Evolutionary conservation across 1,139 yeast genomes (phyloP).

Genomic region (Kazachstania sp.): DNA sequence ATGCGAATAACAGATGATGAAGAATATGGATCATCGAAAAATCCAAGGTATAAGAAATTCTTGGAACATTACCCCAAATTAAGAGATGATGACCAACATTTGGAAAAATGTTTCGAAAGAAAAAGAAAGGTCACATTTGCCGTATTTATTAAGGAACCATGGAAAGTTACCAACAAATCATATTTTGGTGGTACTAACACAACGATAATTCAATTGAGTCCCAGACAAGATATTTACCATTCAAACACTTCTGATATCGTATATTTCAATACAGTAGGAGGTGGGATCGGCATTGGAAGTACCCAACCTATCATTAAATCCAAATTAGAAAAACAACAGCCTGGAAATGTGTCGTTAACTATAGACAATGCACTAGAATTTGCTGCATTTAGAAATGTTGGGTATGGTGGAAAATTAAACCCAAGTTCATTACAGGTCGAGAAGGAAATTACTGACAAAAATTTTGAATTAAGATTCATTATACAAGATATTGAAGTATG

Average conservation of each 20-base stretch:
- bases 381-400: constrained; percentile 68
- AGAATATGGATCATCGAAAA: constrained; percentile 27
- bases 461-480: constrained; percentile 60
- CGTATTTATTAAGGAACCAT: constrained; percentile 56
- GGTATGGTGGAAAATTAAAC: constrained; percentile 41
- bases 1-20: constrained; percentile 40
- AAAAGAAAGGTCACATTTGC: constrained; percentile 48
- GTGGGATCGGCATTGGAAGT: constrained; percentile 78
- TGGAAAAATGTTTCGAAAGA: constrained; percentile 14
- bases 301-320: constrained; percentile 49
- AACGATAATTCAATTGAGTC: constrained; percentile 54
- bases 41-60: constrained; percentile 46
- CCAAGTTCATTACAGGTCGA: constrained; percentile 26
- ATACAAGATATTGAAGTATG: constrained; percentile 78
- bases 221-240: constrained; percentile 51
- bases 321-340: constrained; percentile 35
- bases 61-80: constrained; percentile 45
- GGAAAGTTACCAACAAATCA: constrained; percentile 66
- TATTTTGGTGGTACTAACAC: constrained; percentile 59
- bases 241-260: constrained; percentile 33
- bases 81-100: constrained; percentile 30
- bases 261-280: constrained; percentile 60
- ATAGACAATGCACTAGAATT: constrained; percentile 72
- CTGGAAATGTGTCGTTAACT: constrained; percentile 72
- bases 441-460: constrained; percentile 14